Evolutionary conservation across 1,284 basidiomycete genomes (phyloP).

Genomic region (Apiotrichum siamense): DNA sequence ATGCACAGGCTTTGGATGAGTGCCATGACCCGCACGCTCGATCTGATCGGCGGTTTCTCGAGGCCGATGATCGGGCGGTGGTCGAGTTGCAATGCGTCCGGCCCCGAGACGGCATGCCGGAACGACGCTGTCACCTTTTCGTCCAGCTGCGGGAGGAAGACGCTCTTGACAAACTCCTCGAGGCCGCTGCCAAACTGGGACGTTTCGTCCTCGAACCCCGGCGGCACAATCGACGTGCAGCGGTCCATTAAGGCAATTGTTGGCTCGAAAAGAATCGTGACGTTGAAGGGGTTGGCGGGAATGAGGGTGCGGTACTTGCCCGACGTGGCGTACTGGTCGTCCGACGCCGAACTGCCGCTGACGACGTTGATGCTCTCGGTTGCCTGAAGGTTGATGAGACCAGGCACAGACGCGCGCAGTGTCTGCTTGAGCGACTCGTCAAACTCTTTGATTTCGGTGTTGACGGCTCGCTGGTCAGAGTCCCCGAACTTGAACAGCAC

Average conservation of each 20-base stretch:
- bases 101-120: slow-evolving; percentile 72
- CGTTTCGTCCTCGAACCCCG: slow-evolving; percentile 60
- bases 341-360: slow-evolving; percentile 51
- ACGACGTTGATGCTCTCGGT: slow-evolving; percentile 53
- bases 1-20: slow-evolving; percentile 86
- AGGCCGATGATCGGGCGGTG: slow-evolving; percentile 12
- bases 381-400: slow-evolving; percentile 59
- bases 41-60: slow-evolving; percentile 57
- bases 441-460: slow-evolving; percentile 63
- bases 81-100: slow-evolving; percentile 68
- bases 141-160: slow-evolving; percentile 91
- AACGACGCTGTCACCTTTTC: slow-evolving; percentile 87
- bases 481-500: slow-evolving; percentile 82
- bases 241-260: slow-evolving; percentile 79
- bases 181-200: slow-evolving; percentile 62
- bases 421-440: slow-evolving; percentile 82
- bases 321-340: slow-evolving; percentile 61
- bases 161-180: slow-evolving; percentile 89
- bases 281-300: slow-evolving; percentile 89
- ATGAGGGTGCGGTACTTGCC: slow-evolving; percentile 82
- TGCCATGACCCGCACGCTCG: slow-evolving; percentile 76
- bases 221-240: slow-evolving; percentile 61
- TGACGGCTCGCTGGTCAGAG: slow-evolving; percentile 66
- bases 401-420: slow-evolving; percentile 86
- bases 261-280: slow-evolving; percentile 87